Percentiles rank a stretch among this genome's conserved stretches.
Evolutionary conservation across 164 flowering plant species (phyloP).

Genomic region (Pachysandra terminalis): DNA sequence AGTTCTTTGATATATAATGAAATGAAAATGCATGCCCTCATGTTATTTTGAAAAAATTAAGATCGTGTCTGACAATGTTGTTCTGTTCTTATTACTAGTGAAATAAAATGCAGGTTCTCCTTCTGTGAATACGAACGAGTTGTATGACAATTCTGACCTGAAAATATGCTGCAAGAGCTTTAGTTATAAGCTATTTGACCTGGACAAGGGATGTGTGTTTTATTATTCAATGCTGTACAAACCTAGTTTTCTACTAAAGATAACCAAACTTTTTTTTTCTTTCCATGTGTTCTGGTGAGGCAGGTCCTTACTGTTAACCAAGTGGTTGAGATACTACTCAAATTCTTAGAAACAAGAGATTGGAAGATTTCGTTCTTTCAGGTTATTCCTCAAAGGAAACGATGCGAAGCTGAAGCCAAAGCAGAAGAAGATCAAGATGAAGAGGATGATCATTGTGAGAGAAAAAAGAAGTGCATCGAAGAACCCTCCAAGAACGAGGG

Average conservation of each 20-base stretch:
- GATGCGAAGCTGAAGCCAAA: conserved; percentile 46
- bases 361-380: conserved; percentile 91
- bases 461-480: conserved; percentile 36
- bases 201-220: too few relatives aligned
- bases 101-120: too few relatives aligned
- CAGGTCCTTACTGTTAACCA: conserved; percentile 98
- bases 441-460: conserved; percentile 16
- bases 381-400: conserved; percentile 88
- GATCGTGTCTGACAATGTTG: too few relatives aligned
- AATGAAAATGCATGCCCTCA: too few relatives aligned
- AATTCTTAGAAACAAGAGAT: conserved; percentile 77
- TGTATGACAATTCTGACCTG: too few relatives aligned
- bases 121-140: too few relatives aligned
- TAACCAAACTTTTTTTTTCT: not conserved
- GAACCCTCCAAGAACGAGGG: conserved; percentile 10
- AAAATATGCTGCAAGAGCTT: too few relatives aligned
- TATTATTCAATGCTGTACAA: too few relatives aligned
- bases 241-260: not conserved
- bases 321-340: conserved; percentile 87
- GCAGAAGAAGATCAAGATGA: conserved; percentile 23
- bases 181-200: too few relatives aligned
- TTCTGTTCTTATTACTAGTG: too few relatives aligned
- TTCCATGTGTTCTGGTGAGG: conserved; percentile 2
- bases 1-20: too few relatives aligned
- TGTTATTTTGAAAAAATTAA: too few relatives aligned